Evolutionary conservation across 2,329 filamentous ascomycete species (phyloP).

Genomic region (Cladosporium sp.): DNA sequence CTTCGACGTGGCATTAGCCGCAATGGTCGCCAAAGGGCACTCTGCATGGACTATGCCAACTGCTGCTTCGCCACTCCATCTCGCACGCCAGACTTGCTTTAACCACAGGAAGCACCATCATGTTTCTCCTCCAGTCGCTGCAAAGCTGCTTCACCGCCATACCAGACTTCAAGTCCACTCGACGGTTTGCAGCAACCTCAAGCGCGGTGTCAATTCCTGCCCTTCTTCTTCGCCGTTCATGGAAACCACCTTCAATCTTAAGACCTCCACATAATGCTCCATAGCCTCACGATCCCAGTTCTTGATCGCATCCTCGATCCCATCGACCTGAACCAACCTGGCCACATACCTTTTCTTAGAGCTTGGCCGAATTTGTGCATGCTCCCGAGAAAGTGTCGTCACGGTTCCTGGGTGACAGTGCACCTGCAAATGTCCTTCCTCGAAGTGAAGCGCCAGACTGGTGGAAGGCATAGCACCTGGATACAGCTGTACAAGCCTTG

Average conservation of each 20-base stretch:
- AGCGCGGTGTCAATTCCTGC: not conserved
- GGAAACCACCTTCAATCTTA: not conserved
- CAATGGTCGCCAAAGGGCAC: not conserved
- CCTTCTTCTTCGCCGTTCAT: not conserved
- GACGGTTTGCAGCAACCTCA: conserved; percentile 11
- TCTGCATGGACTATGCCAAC: not conserved
- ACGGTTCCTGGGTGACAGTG: not conserved
- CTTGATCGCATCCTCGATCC: conserved; percentile 5
- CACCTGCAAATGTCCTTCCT: not conserved
- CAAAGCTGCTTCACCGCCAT: not conserved
- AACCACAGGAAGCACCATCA: not conserved
- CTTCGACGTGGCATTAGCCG: not conserved
- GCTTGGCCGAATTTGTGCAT: not conserved
- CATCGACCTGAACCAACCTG: conserved; percentile 7
- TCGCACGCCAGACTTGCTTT: not conserved
- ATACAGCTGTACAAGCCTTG: not conserved
- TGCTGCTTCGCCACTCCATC: not conserved
- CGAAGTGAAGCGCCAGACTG: not conserved
- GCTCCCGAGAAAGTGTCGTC: not conserved
- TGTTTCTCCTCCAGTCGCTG: not conserved
- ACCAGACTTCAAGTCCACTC: not conserved
- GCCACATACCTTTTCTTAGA: not conserved
- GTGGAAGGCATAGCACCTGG: not conserved
- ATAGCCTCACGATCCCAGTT: conserved; percentile 8
- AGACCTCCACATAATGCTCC: not conserved